Conservation (phyloP, 2,329 filamentous ascomycete genomes). For the Zymoseptoria passerinii region DNA sequence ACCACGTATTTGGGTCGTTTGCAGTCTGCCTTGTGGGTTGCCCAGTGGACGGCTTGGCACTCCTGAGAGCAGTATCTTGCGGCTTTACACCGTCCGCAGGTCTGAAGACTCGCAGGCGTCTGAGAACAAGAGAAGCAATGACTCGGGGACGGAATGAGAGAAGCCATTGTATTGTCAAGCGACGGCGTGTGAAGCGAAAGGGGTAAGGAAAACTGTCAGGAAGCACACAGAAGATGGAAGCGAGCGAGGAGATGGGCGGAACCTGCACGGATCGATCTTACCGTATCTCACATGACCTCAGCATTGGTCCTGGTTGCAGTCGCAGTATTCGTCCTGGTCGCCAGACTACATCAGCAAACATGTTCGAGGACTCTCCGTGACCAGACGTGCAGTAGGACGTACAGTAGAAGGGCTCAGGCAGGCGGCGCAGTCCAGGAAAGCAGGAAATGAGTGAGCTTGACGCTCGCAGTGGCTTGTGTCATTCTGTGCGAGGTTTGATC, state of each 20-base stretch:
- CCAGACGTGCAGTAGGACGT: neutral
- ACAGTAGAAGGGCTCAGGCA: neutral
- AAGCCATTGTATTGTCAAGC: neutral
- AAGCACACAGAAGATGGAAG: neutral
- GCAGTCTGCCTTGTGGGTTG: conserved; percentile 13
- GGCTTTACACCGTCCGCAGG: conserved; percentile 6
- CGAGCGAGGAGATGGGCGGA: neutral
- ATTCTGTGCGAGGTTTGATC: neutral
- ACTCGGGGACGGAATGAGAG: neutral
- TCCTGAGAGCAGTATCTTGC: conserved; percentile 7
- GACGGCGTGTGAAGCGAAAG: neutral
- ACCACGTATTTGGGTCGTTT: conserved; percentile 23
- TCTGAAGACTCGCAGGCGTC: neutral
- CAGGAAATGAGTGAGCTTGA: neutral
- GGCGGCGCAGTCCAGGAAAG: neutral
- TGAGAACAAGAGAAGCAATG: neutral
- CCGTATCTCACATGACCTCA: no score
- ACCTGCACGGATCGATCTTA: neutral
- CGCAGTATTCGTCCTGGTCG: no score
- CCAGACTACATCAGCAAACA: neutral
- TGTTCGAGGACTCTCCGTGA: neutral
- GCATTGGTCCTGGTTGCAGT: no score
- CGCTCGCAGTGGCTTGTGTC: neutral
- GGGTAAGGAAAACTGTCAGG: neutral
- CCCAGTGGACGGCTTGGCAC: conserved; percentile 14